A percentile compares a stretch with the other conserved stretches of the same genome.
Conservation (phyloP, 1,284 basidiomycete species). For the Neotropicomus parvogracilis region DNA sequence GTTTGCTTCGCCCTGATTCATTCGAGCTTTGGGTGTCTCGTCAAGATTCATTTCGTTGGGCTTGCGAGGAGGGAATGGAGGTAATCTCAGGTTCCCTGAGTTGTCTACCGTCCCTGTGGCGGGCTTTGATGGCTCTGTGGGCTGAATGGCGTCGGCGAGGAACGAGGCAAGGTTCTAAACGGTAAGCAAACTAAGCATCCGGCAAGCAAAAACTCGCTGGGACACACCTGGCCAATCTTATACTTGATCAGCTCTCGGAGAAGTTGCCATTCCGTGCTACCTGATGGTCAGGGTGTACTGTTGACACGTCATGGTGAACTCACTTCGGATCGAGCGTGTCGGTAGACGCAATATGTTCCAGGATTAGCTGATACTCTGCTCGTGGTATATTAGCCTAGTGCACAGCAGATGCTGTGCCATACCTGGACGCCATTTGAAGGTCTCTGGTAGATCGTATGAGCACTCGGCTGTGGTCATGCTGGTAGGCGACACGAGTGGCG, state of each 20-base stretch:
- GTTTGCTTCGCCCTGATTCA: slow-evolving; percentile 63
- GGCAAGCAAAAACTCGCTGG: slow-evolving; percentile 1
- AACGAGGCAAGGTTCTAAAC: slow-evolving; percentile 58
- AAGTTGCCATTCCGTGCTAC: slow-evolving; percentile 71
- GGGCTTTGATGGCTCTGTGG: slow-evolving; percentile 16
- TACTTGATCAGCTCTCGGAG: slow-evolving; percentile 71
- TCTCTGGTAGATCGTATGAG: slow-evolving; percentile 18
- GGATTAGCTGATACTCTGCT: slow-evolving; percentile 58
- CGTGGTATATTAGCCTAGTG: slow-evolving; percentile 11
- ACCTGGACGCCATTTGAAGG: slow-evolving; percentile 50
- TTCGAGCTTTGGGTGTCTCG: slow-evolving; percentile 55
- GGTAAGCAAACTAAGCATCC: neutral
- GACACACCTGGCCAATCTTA: slow-evolving; percentile 59
- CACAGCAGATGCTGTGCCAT: slow-evolving; percentile 9
- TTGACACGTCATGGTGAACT: slow-evolving; percentile 15
- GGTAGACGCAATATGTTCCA: slow-evolving; percentile 66
- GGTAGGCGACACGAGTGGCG: too few relatives aligned
- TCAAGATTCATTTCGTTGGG: slow-evolving; percentile 47
- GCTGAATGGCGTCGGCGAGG: slow-evolving; percentile 41
- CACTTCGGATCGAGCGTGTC: slow-evolving; percentile 66
- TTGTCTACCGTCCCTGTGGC: slow-evolving; percentile 23
- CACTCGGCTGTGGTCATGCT: slow-evolving; percentile 22
- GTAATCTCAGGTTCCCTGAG: slow-evolving; percentile 69
- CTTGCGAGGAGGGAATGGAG: slow-evolving; percentile 73
- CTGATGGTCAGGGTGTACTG: slow-evolving; percentile 12